Evolutionary conservation across 2,329 filamentous ascomycete genomes (phyloP).

Genomic region (Cladobotryum mycophilum): DNA sequence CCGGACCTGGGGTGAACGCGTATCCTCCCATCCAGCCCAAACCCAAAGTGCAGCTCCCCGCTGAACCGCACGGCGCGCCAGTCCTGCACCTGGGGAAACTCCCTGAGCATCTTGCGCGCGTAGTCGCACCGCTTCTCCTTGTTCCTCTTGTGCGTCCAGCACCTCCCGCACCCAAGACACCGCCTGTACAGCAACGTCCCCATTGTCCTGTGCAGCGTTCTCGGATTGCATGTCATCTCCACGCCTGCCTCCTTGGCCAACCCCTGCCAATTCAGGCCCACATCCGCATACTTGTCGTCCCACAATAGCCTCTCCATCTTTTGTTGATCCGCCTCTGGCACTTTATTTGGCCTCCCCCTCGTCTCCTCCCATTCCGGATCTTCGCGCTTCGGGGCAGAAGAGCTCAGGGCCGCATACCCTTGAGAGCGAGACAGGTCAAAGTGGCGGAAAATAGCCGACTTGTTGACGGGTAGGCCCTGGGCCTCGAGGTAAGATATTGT

Average conservation of each 20-base stretch:
- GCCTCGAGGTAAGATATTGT: constrained; percentile 35
- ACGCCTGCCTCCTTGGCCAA: constrained; percentile 29
- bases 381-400: constrained; percentile 27
- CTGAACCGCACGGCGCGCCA: constrained; percentile 31
- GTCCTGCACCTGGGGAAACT: constrained; percentile 23
- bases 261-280: constrained; percentile 28
- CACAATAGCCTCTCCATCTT: constrained; percentile 34
- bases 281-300: constrained; percentile 27
- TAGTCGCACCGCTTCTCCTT: constrained; percentile 30
- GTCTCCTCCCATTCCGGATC: constrained; percentile 35
- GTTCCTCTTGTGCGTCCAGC: constrained; percentile 24
- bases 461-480: constrained; percentile 32
- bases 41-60: constrained; percentile 32
- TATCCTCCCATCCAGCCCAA: constrained; percentile 32
- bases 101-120: constrained; percentile 27
- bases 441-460: constrained; percentile 34
- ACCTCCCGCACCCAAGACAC: constrained; percentile 27
- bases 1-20: constrained; percentile 28
- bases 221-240: constrained; percentile 26
- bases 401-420: constrained; percentile 31
- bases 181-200: constrained; percentile 30
- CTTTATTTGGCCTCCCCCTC: constrained; percentile 29
- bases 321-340: constrained; percentile 27
- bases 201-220: constrained; percentile 33
- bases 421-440: constrained; percentile 33